Conservation (phyloP, 1,284 basidiomycete genomes). For the Ganoderma leucocontextum region DNA sequence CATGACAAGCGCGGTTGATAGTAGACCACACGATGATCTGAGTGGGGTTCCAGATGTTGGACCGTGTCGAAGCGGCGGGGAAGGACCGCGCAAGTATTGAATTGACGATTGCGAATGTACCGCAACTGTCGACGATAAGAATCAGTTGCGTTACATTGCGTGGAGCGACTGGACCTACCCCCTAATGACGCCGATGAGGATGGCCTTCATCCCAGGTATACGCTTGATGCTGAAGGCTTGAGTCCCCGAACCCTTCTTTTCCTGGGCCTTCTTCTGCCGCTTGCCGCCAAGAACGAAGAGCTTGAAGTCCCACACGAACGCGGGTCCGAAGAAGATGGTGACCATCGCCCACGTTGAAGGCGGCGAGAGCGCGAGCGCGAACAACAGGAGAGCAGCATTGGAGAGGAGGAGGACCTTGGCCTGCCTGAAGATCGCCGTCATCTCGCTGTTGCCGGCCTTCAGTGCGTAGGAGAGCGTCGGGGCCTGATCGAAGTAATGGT, state of each 20-base stretch:
- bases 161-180: conserved; percentile 14
- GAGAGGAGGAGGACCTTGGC: conserved; percentile 18
- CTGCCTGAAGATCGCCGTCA: conserved; percentile 23
- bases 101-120: conserved; percentile 24
- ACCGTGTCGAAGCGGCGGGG: not conserved
- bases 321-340: conserved; percentile 21
- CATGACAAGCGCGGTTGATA: conserved; percentile 28
- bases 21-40: conserved; percentile 29
- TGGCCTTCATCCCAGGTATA: conserved; percentile 26
- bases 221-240: conserved; percentile 21
- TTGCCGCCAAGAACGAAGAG: conserved; percentile 20
- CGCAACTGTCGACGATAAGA: conserved; percentile 14
- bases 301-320: conserved; percentile 26
- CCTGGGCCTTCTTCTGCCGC: not conserved
- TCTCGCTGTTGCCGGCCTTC: conserved; percentile 21
- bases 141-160: not conserved
- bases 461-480: conserved; percentile 19
- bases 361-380: conserved; percentile 17
- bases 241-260: conserved; percentile 4
- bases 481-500: conserved; percentile 27
- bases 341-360: conserved; percentile 21
- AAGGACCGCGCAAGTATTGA: conserved; percentile 19
- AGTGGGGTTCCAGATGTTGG: conserved; percentile 21
- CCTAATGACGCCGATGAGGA: conserved; percentile 26
- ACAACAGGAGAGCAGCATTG: conserved; percentile 19